Evolutionary conservation across 2,329 filamentous ascomycete species (phyloP), one percentile per base, ranked within the genome.

Genomic region (Aspergillus proliferans): DNA sequence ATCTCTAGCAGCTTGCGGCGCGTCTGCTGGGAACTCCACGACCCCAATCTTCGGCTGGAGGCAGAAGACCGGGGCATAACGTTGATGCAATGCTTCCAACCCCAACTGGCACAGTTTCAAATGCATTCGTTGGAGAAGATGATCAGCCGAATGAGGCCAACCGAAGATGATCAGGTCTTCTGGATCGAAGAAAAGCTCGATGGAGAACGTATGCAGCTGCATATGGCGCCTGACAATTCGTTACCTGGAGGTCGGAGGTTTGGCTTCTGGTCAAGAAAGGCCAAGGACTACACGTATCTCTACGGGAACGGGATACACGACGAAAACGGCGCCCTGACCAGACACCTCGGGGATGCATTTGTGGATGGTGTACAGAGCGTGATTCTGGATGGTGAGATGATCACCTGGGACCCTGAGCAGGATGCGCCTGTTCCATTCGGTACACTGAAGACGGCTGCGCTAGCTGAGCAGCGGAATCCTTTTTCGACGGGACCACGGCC

Each of bases 141-240:
- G 80, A 82, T 94, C 1, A 75, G 82, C 15, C 83, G 73, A 41
- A 81, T 85, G 69, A 80, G 82, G 2, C 76, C 79, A 0, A 85
- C 82, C 0, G 80, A 85, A 21, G 83, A 88, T 0, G 84, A 94
- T 46, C 75, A 79, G 0, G 82, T 86, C 7, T 98, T 94, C 63
- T 97, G 91, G 90, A 93, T 97, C 43, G 93, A 98, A 67, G 93
- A 98, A 71, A 98, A 98, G 69, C 76, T 98, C 7, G 93, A 98
- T 58, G 93, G 93, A 1, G 93, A 98, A 70, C 82, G 93, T 22
- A 96, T 98, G 85, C 93, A 98, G 67, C 78, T 98, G 65, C 93
- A 98, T 67, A 91, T 97, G 86, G 70, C 81, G 10, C 77, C 86
- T 49, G 88, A 96, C 56, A 73, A 82, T 3, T 70, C 68, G 1